Base-by-base conservation (phyloP, 176 grass and related monocot genomes). In the Coix lacrymajobi region DNA sequence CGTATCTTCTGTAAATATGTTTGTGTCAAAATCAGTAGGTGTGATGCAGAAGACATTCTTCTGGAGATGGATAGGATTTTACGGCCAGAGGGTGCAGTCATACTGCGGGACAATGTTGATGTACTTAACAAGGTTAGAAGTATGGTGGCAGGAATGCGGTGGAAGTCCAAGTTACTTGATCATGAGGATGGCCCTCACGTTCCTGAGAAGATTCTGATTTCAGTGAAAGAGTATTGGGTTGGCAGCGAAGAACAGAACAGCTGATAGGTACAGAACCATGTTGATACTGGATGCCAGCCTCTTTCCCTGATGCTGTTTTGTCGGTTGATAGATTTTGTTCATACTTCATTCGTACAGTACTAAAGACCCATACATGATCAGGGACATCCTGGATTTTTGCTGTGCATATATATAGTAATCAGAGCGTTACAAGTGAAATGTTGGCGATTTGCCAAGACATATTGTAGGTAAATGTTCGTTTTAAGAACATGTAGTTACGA, bases 61-160 rank as follows among this genome's bases (percentile, higher is more conserved):
- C 54, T 94, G 66, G 94, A 97, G 87, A 97, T 97, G 92, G 94
- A 97, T 85, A 87, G 94, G 67, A 97, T 94, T 69, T 83, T 97
- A 76, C 87, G 90, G 20, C 94, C 94, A 0, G 92, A 97, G 87
- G 94, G 94, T 43, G 57, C 92, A 58, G 85, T 97, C 56, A 87
- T 97, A 84, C 67, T 97, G 25, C 79, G 86, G 76, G 94, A 97
- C 43, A 56, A 64, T 94, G 87, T 81, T 38, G 92, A 92, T 68
- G 83, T 89, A 57, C 77, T 97, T 71, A 94, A 87, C 83, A 94
- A 92, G 85, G 78, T 91, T 51, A 92, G 85, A 78, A 85, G 71
- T 74, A 87, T 28, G 34, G 80, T 88, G 36, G 49, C 32, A 14
- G 87, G 92, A n/a, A 92, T 94, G 89, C 86, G 78, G 71, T 97